Evolutionary conservation across 1,139 yeast genomes (phyloP), one percentile per base, ranked within the genome.

Genomic region (Taiozyma sp.): DNA sequence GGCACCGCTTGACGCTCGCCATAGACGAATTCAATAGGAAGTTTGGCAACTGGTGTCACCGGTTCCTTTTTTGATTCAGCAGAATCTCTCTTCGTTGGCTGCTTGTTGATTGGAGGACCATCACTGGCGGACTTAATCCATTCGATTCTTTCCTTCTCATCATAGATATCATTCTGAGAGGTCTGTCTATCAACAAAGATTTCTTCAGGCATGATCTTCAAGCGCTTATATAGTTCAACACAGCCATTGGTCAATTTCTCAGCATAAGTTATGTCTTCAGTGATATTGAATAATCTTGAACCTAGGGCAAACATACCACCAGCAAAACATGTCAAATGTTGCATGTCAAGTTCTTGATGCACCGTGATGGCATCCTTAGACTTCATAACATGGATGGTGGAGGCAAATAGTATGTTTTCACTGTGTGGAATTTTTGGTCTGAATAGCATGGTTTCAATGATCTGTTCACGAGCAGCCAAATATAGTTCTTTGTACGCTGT

Each of bases 241-340:
- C 96, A 88, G 7, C 92, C 84, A 54, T 81, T 72, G 1, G 93
- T 82, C 52, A 88, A 66, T 48, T 80, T 79, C 51, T 74, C 79
- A 4, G 87, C 95, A 44, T 80, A 67, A 43, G 73, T 71, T 61
- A 84, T 71, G 58, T 85, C 87, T 61, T 80, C 64, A 48, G 77
- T 66, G 57, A 72, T 49, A 70, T 73, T 61, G 62, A 78, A 61
- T 65, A 89, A 57, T 63, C 74, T 82, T 8, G 88, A 81, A 3
- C 90, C 90, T 39, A 87, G 66, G 0, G 88, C 86, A 59, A 83
- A 76, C 71, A 85, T 80, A 2, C 92, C 89, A 38, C 91, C 93
- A 47, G 85, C 76, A 63, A 84, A 85, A 63, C 96, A 87, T 10
- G 87, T 79, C 57, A 84, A 73, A 60, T 84, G 88, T 57, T 79